Conservation (phyloP, 2,329 filamentous ascomycete genomes). For the Diaporthe velutina region DNA sequence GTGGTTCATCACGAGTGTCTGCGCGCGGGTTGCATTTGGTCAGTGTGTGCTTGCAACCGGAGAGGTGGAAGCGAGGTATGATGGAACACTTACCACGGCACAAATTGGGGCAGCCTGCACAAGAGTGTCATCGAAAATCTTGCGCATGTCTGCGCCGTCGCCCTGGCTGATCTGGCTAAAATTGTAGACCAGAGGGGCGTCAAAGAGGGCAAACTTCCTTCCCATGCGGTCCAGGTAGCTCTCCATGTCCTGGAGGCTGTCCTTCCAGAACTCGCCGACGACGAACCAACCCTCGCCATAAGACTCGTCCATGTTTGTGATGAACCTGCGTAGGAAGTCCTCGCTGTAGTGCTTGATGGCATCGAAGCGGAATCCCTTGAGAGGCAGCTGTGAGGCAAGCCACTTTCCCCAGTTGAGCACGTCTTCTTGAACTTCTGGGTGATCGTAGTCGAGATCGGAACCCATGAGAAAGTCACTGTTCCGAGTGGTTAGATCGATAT, state of each 20-base stretch:
- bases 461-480: conserved; percentile 78
- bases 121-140: conserved; percentile 72
- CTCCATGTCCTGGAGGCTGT: conserved; percentile 51
- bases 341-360: conserved; percentile 80
- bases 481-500: conserved; percentile 46
- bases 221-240: conserved; percentile 59
- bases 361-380: conserved; percentile 78
- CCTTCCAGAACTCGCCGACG: conserved; percentile 56
- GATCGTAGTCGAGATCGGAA: conserved; percentile 75
- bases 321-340: conserved; percentile 75
- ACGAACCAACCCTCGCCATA: conserved; percentile 54
- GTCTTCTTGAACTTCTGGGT: conserved; percentile 74
- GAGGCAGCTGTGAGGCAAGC: conserved; percentile 71
- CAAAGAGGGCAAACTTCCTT: conserved; percentile 72
- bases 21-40: not conserved
- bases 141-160: conserved; percentile 70
- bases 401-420: conserved; percentile 77
- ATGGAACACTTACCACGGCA: conserved; percentile 48
- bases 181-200: conserved; percentile 77
- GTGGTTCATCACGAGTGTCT: conserved; percentile 79
- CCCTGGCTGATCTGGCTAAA: conserved; percentile 72
- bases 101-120: conserved; percentile 56
- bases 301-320: conserved; percentile 65
- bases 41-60: not conserved
- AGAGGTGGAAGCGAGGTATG: not conserved